Evolutionary conservation across 148 eudicot genomes (phyloP).

Genomic region (Rhododendron molle): DNA sequence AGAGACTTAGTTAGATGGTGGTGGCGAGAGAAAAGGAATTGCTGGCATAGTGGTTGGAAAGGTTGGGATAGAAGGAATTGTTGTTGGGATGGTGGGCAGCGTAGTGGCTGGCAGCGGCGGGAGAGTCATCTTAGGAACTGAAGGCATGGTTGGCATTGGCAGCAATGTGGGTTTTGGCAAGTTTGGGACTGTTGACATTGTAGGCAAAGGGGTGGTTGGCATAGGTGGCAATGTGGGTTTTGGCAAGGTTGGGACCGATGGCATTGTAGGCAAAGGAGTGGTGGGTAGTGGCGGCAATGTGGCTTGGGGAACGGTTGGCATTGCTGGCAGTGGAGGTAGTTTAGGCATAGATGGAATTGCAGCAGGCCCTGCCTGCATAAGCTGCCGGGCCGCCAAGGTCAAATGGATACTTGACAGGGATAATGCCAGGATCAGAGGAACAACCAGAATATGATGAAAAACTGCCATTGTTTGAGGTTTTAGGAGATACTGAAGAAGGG

Average conservation of each 20-base stretch:
- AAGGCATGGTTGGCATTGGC: not conserved
- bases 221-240: conserved; percentile 5
- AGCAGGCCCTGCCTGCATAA: conserved; percentile 11
- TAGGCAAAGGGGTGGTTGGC: not conserved
- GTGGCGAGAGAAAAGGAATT: not conserved
- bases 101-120: not conserved
- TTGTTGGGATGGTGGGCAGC: not conserved
- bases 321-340: conserved; percentile 12
- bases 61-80: not conserved
- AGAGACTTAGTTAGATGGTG: not conserved
- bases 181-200: not conserved
- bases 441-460: not conserved
- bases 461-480: not conserved
- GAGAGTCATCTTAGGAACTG: not conserved
- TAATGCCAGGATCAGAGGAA: not conserved
- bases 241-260: not conserved
- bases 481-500: not conserved
- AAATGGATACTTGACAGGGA: conserved; percentile 6
- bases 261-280: not conserved
- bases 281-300: conserved; percentile 8
- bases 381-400: conserved; percentile 5
- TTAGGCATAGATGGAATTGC: conserved; percentile 9
- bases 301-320: conserved; percentile 13
- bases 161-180: conserved; percentile 4
- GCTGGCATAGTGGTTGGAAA: not conserved